A percentile compares a stretch with the other conserved stretches of the same genome.
Evolutionary conservation across 2,329 filamentous ascomycete species (phyloP).

Genomic region (Metarhizium guizhouense): DNA sequence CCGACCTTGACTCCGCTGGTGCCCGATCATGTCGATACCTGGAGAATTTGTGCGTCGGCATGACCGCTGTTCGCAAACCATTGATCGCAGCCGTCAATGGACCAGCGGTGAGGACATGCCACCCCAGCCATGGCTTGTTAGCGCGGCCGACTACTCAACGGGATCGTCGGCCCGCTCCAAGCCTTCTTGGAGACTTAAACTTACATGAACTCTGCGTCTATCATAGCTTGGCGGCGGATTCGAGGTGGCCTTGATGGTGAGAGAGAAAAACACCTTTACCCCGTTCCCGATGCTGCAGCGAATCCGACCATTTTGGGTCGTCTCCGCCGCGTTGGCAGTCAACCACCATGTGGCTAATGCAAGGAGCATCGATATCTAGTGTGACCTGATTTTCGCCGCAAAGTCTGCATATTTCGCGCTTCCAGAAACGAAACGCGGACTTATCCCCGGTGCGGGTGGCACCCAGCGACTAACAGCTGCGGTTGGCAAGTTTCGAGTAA

Average conservation of each 20-base stretch:
- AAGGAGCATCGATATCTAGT: constrained; percentile 15
- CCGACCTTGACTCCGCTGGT: constrained; percentile 21
- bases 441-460: constrained; percentile 31
- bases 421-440: constrained; percentile 30
- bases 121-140: neutral
- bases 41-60: constrained; percentile 30
- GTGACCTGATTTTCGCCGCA: constrained; percentile 30
- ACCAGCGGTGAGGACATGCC: constrained; percentile 32
- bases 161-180: neutral
- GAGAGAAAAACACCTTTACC: constrained; percentile 1
- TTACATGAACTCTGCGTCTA: constrained; percentile 7
- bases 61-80: constrained; percentile 31
- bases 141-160: neutral
- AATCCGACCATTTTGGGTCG: neutral
- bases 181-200: neutral
- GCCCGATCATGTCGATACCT: constrained; percentile 25
- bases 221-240: constrained; percentile 40
- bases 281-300: neutral
- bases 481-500: constrained; percentile 31
- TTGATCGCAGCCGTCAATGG: constrained; percentile 41
- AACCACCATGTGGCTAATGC: constrained; percentile 5
- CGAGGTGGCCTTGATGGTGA: constrained; percentile 38
- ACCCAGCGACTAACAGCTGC: constrained; percentile 30
- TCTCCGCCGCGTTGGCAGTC: neutral
- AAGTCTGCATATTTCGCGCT: constrained; percentile 27